Conservation (phyloP, 208 protist species). For the Acanthamoeba triangularis region DNA sequence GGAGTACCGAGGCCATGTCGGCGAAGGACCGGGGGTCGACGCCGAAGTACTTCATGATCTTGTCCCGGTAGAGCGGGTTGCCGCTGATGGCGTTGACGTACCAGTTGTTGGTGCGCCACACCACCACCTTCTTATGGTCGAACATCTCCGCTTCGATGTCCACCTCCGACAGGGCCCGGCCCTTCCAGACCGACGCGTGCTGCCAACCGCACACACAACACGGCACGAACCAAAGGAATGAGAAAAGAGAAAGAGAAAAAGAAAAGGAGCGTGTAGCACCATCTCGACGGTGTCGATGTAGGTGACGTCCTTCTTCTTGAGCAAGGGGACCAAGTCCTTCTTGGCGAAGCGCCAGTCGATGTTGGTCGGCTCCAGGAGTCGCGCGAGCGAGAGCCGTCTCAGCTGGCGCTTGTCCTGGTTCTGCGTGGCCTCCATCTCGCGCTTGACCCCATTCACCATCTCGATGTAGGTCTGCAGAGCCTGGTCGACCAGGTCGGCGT, state of each 20-base stretch:
- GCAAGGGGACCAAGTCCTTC: not conserved
- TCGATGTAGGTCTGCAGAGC: not conserved
- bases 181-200: not conserved
- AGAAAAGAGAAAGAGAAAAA: too few relatives aligned
- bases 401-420: not conserved
- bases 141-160: not conserved
- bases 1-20: not conserved
- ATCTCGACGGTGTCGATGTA: slow-evolving; percentile 1
- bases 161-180: not conserved
- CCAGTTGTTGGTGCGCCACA: slow-evolving; percentile 43
- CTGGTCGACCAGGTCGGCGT: not conserved
- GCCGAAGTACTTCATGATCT: slow-evolving; percentile 25
- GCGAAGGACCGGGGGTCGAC: not conserved
- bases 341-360: slow-evolving; percentile 7
- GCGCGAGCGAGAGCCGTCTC: not conserved
- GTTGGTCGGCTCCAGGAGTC: slow-evolving; percentile 7
- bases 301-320: slow-evolving; percentile 1
- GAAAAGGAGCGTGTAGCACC: not conserved
- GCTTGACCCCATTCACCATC: not conserved
- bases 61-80: slow-evolving; percentile 13
- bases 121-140: not conserved
- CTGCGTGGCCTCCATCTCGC: not conserved
- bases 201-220: not conserved
- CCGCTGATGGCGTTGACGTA: not conserved
- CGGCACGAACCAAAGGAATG: not conserved